Evolutionary conservation across 2,329 filamentous ascomycete species (phyloP), one percentile per base, ranked within the genome.

Genomic region (Trichoderma sp.): DNA sequence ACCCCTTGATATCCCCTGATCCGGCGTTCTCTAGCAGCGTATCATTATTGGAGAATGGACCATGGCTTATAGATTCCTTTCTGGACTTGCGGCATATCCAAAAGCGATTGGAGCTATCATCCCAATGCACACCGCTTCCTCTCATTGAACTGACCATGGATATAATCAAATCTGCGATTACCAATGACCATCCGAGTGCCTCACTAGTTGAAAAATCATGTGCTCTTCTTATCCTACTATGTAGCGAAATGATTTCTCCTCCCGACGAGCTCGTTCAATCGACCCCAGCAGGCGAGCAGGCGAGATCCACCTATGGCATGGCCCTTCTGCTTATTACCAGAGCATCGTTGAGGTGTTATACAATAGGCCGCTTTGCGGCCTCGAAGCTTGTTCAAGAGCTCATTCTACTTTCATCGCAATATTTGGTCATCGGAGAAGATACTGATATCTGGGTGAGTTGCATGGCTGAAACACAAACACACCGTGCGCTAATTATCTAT

Each of bases 51-150:
- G 83, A 83, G 70, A 79, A 79, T 68, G 75, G 80, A 0, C 79
- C 82, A 14, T 87, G 84, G 85, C 75, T 87, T 14, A 75, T 86
- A 69, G 86, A 88, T 73, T 79, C 80, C 7, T 76, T 83, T 71
- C 77, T 83, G 43, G 79, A 81, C 52, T 74, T 86, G 34, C 79
- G 81, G 60, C 73, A 78, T 24, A 74, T 79, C 13, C 81, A 83
- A 68, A 79, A 77, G 34, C 76, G 76, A 70, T 81, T 82, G 77
- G 77, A 78, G 46, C 65, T 74, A 49, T 46, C 73, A 56, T 73
- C 74, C 66, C 75, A 75, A 18, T 74, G 72, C 46, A 77, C 78
- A 24, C 73, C 82, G 4, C 72, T 80, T 10, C 70, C 77, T 11
- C 71, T 82, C 2, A 73, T 86, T 4, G 77, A 81, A 51, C 77